Evolutionary conservation across 352 stramenopile genomes (phyloP).

Genomic region (Globisporangium perplexum): DNA sequence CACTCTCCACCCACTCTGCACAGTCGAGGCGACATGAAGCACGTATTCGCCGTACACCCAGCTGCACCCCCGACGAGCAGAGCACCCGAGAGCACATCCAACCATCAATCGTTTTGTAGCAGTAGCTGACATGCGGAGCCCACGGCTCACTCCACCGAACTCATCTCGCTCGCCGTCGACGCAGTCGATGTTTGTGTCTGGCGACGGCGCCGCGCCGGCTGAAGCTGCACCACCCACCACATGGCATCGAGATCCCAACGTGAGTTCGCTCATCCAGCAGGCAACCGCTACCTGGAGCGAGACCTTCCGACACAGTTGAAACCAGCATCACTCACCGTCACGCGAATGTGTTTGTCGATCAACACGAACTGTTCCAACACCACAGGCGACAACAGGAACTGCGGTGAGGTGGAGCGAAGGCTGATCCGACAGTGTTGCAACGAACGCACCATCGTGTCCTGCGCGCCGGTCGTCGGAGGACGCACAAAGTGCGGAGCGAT

Average conservation of each 20-base stretch:
- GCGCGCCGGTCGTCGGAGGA: neutral
- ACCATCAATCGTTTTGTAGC: too few relatives aligned
- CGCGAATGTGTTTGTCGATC: conserved; percentile 9
- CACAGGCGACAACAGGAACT: too few relatives aligned
- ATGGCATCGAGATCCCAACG: neutral
- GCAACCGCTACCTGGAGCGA: neutral
- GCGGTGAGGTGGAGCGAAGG: neutral
- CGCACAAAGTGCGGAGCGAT: conserved; percentile 7
- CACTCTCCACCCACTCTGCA: neutral
- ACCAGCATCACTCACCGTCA: neutral
- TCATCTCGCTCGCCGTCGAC: neutral
- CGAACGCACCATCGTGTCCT: conserved; percentile 2
- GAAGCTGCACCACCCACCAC: neutral
- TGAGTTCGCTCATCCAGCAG: neutral
- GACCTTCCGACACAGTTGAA: neutral
- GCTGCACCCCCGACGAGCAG: neutral
- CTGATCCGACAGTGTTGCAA: neutral
- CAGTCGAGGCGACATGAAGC: neutral
- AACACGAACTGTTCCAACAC: neutral
- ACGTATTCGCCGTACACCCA: neutral
- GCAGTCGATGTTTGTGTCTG: neutral
- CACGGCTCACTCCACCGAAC: neutral
- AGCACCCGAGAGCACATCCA: neutral
- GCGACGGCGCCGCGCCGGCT: conserved; percentile 2
- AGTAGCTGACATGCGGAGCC: neutral